phyloP scores from a whole-genome alignment of 352 stramenopile genomes.

The Phytophthora sp. region DNA sequence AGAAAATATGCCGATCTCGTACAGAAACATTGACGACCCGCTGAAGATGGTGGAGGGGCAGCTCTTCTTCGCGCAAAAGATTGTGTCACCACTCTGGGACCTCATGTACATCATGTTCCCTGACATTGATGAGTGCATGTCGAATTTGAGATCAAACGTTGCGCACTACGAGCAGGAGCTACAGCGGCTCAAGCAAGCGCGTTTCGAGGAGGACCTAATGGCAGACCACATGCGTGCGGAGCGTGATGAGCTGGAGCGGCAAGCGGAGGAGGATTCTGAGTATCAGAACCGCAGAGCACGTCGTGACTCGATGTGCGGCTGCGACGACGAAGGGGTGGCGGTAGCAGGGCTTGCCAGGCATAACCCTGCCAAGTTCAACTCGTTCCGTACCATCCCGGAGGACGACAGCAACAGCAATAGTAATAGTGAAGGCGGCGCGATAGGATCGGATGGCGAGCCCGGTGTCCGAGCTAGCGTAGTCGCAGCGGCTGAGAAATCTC shows the following conservation, averaged over 20 bases:
- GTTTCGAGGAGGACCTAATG: slow-evolving; percentile 17
- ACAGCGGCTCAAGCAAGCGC: slow-evolving; percentile 59
- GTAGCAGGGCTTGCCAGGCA: slow-evolving; percentile 74
- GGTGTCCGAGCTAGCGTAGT: slow-evolving; percentile 26
- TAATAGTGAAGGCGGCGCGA: slow-evolving; percentile 31
- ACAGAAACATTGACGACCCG: slow-evolving; percentile 81
- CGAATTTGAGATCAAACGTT: slow-evolving; percentile 79
- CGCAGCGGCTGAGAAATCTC: slow-evolving; percentile 29
- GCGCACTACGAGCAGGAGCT: slow-evolving; percentile 83
- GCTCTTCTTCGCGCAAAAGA: slow-evolving; percentile 87
- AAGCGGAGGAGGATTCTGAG: slow-evolving; percentile 20
- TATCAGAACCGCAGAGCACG: slow-evolving; percentile 21
- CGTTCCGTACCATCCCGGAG: slow-evolving; percentile 70
- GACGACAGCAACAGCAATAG: slow-evolving; percentile 43
- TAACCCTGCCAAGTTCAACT: slow-evolving; percentile 87
- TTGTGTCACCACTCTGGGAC: slow-evolving; percentile 79
- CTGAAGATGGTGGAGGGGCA: slow-evolving; percentile 88
- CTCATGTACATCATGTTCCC: slow-evolving; percentile 83
- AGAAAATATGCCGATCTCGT: slow-evolving; percentile 81
- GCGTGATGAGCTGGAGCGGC: slow-evolving; percentile 28
- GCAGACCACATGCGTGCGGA: slow-evolving; percentile 24
- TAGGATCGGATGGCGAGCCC: slow-evolving; percentile 26
- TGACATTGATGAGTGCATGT: slow-evolving; percentile 64
- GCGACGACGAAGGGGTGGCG: slow-evolving; percentile 74
- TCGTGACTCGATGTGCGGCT: slow-evolving; percentile 40